Evolutionary conservation across 371 early-diverging fungal species (phyloP), one percentile per base, ranked within the genome.

Genomic region (Dinochytrium kinnereticum): DNA sequence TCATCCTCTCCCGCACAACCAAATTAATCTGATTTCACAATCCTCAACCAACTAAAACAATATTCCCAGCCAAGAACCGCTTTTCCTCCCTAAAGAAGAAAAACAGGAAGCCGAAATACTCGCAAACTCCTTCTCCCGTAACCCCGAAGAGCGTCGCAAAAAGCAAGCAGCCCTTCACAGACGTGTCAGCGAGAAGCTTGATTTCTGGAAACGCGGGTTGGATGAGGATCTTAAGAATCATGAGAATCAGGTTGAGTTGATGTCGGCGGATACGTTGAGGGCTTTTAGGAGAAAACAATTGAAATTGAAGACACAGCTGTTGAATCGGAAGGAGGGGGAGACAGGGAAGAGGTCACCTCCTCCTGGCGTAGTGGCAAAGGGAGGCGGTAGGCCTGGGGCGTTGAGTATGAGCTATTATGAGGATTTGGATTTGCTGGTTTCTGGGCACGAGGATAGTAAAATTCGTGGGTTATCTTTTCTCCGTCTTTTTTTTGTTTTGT

Each of bases 371-470:
- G 61, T n/a, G 31, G n/a, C 36, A 26, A 67, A 28, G 36, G 66
- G 55, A 26, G 37, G 10, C 19, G 67, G 49, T 17, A 38, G 59
- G 36, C 65, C 24, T 30, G 79, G 84, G 24, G 82, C 82, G 2
- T 61, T 81, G 49, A 65, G 76, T 3, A 31, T 86, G 75, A 53
- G 68, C n/a, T 86, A 86, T 71, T 84, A 81, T 70, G 87, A 86
- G 69, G 82, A 82, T 33, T 66, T 83, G 71, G 87, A 86, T 72
- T 39, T 80, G 33, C 70, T 86, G 53, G 70, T 82, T 7, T 80
- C 82, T n/a, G 87, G 85, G 44, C 82, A 81, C 64, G 85, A 85
- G 68, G 85, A 85, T 55, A 78, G 77, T 55, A 68, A 76, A 44
- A 84, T 85, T 51, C 68, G 86, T 76, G 76, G 67, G 76, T 67